A percentile compares a stretch with the other conserved stretches of the same genome.
phyloP scores from a whole-genome alignment of 2,329 filamentous ascomycete species.

The Ophiostoma ulmi region DNA sequence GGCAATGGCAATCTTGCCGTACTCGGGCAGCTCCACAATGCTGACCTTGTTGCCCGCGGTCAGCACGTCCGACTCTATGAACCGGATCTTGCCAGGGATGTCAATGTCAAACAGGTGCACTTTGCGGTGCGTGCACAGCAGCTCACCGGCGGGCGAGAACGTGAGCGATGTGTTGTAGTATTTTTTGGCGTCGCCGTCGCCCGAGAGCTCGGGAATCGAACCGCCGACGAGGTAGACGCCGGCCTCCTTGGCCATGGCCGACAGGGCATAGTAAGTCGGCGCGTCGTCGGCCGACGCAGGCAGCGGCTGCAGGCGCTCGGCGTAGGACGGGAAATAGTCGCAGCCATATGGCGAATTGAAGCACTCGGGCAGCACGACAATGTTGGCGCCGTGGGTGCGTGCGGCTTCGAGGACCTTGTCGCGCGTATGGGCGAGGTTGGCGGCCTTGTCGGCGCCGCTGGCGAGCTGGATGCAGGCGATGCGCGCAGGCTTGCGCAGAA shows the following conservation, averaged over 20 bases:
- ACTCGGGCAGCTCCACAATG: conserved; percentile 78
- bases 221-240: conserved; percentile 80
- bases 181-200: conserved; percentile 37
- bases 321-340: conserved; percentile 83
- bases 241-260: conserved; percentile 71
- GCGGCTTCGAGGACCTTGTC: conserved; percentile 75
- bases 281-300: conserved; percentile 66
- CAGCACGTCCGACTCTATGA: conserved; percentile 85
- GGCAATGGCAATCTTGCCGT: conserved; percentile 78
- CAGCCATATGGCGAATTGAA: conserved; percentile 98
- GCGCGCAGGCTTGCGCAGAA: conserved; percentile 73
- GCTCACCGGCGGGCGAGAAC: conserved; percentile 70
- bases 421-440: conserved; percentile 77
- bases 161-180: conserved; percentile 89
- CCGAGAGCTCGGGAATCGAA: conserved; percentile 78
- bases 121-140: conserved; percentile 87
- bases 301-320: conserved; percentile 75
- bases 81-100: conserved; percentile 90
- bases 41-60: conserved; percentile 80
- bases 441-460: conserved; percentile 73
- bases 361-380: conserved; percentile 93
- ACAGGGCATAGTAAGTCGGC: conserved; percentile 81
- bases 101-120: conserved; percentile 97
- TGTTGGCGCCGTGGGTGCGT: conserved; percentile 65
- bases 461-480: conserved; percentile 78